A percentile compares a stretch with the other conserved stretches of the same genome.
Conservation (phyloP, 768 basidiomycete species). For the Amanita rimosa region DNA sequence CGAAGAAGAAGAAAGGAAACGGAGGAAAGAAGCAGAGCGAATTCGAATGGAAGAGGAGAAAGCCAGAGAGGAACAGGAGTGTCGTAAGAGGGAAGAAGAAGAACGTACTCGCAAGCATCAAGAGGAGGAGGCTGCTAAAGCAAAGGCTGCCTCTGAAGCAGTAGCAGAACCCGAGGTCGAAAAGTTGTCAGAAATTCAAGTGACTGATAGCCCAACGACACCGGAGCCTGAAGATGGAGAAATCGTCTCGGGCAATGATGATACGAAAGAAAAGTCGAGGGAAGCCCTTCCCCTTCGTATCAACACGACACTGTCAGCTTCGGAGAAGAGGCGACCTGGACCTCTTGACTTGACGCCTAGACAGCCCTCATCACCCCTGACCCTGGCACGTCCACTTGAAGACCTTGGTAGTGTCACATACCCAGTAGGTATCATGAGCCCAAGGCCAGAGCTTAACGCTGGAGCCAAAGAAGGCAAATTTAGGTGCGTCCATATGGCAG, state of each 20-base stretch:
- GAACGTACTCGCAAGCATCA: slow-evolving; percentile 21
- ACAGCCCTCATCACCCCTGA: slow-evolving; percentile 54
- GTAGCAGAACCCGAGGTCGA: slow-evolving; percentile 21
- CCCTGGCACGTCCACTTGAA: slow-evolving; percentile 77
- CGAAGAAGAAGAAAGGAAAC: slow-evolving; percentile 15
- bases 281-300: slow-evolving; percentile 55
- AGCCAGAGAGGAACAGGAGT: slow-evolving; percentile 16
- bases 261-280: slow-evolving; percentile 34
- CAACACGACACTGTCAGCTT: slow-evolving; percentile 35
- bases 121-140: slow-evolving; percentile 29
- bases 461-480: slow-evolving; percentile 83
- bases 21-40: slow-evolving; percentile 17
- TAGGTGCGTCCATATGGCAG: slow-evolving; percentile 34
- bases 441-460: slow-evolving; percentile 74
- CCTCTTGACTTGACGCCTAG: slow-evolving; percentile 61
- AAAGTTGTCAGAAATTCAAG: slow-evolving; percentile 18
- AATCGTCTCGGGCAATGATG: slow-evolving; percentile 23
- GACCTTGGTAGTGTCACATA: slow-evolving; percentile 72
- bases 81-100: slow-evolving; percentile 13
- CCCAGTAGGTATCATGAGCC: slow-evolving; percentile 75
- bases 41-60: slow-evolving; percentile 19
- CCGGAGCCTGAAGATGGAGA: slow-evolving; percentile 31
- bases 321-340: slow-evolving; percentile 48
- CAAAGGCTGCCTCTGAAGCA: slow-evolving; percentile 21
- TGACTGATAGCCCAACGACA: slow-evolving; percentile 33